These are phyloP conservation scores for Diplogelasinospora grovesii DNA, from an alignment of 495 filamentous ascomycete genomes.

Conservation along the genomic window DNA sequence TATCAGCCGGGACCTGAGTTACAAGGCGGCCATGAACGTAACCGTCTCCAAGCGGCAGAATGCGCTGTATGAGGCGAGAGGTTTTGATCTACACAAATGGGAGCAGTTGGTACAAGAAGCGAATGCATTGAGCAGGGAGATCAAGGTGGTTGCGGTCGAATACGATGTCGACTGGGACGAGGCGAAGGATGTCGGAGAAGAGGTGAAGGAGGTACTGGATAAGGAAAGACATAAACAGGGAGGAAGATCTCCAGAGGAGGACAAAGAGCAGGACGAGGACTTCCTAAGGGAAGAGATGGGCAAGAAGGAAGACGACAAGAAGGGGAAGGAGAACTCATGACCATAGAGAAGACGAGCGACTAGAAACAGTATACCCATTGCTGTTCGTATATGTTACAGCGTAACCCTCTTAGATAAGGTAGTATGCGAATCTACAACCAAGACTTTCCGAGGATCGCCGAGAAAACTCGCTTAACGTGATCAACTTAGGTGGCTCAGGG, in stretches of 20 bases:
- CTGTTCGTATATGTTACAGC: no score
- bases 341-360: not conserved
- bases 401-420: no score
- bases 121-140: slow-evolving; percentile 72
- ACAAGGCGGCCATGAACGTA: slow-evolving; percentile 76
- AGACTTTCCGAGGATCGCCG: no score
- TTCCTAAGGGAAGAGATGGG: slow-evolving; percentile 42
- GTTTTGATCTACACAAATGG: slow-evolving; percentile 73
- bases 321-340: slow-evolving; percentile 2
- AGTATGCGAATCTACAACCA: no score
- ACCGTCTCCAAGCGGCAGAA: slow-evolving; percentile 74
- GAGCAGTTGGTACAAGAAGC: slow-evolving; percentile 72
- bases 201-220: slow-evolving; percentile 63
- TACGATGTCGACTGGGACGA: slow-evolving; percentile 97
- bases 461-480: no score
- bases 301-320: slow-evolving; percentile 22
- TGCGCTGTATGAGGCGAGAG: slow-evolving; percentile 64
- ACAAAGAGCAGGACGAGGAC: slow-evolving; percentile 42
- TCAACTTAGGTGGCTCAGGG: no score
- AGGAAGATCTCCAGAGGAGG: slow-evolving; percentile 16
- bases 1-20: slow-evolving; percentile 82
- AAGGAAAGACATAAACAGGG: slow-evolving; percentile 47
- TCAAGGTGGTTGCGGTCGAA: slow-evolving; percentile 72
- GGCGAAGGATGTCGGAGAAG: slow-evolving; percentile 62
- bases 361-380: no score